Base-by-base conservation (phyloP, 805 yeast genomes). In the Jamesozyma lodderae region DNA sequence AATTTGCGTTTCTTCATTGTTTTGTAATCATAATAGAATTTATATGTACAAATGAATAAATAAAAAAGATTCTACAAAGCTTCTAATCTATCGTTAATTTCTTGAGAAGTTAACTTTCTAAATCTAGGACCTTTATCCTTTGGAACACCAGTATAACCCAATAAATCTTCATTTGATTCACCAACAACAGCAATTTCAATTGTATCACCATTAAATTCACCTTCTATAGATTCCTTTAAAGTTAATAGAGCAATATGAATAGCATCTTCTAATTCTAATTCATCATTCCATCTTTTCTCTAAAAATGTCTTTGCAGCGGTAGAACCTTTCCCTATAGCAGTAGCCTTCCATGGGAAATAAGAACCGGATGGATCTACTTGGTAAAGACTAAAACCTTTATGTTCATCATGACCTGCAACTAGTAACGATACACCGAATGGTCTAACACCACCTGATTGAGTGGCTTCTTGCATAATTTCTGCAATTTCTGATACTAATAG, bases 301-400 rank as follows among this genome's bases (percentile, higher is more conserved):
- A 92, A 67, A 53, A 92, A 92, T 1, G 97, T 90, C 69, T 94
- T 92, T 25, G 97, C 98, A n/a, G 94, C 85, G 31, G 78, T 77
- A 3, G 96, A 79, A 19, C 96, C 94, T 59, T 87, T 88, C 47
- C 99, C 99, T 52, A 92, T 92, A 18, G 98, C 97, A 3, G 98
- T 90, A 27, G 98, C 98, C 64, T 90, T 92, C 99, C 99, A 92
- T 8, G 99, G 97, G 72, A 85, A 92, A 62, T 81, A 92, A 29
- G 96, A 79, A 8, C 99, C 99, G 3, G 95, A 82, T 4, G 99
- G 99, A 66, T 92, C 99, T 34, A 92, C 94, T 65, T 92, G 99
- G 62, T 92, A 92, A 43, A 92, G 70, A 57, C 83, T 83, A 62
- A 75, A 88, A 13, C 75, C 70, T 51, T 72, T 77, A 41, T 70